These are phyloP conservation scores for Schwanniomyces sp. DNA, from an alignment of 805 yeast genomes.

Conservation along the genomic window DNA sequence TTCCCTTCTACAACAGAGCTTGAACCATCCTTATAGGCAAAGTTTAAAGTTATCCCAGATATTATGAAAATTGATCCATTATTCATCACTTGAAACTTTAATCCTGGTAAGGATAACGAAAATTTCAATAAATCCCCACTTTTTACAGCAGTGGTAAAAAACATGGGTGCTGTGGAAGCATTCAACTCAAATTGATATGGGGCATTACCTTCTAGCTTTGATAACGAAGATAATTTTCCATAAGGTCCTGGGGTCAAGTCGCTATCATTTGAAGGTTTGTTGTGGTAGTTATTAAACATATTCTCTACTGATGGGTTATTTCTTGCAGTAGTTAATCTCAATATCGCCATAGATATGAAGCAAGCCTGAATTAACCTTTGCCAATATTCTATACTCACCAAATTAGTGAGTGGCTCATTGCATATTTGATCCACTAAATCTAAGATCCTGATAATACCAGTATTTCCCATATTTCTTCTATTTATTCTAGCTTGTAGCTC, in stretches of 20 bases:
- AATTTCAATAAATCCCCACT: constrained; percentile 38
- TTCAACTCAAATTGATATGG: constrained; percentile 59
- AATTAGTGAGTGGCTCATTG: constrained; percentile 28
- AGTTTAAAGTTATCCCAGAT: constrained; percentile 25
- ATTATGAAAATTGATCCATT: constrained; percentile 38
- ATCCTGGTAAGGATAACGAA: constrained; percentile 32
- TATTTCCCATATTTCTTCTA: constrained; percentile 42
- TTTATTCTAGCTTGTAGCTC: constrained; percentile 34
- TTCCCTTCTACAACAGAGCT: constrained; percentile 62
- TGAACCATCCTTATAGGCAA: constrained; percentile 67
- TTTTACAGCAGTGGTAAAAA: constrained; percentile 51
- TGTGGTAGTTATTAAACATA: not conserved
- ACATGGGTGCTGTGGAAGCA: constrained; percentile 62
- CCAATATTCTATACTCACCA: constrained; percentile 37
- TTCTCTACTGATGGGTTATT: constrained; percentile 4
- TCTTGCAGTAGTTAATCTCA: constrained; percentile 26
- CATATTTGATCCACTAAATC: constrained; percentile 40
- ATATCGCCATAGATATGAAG: constrained; percentile 28
- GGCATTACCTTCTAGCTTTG: not conserved
- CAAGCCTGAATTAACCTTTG: constrained; percentile 30
- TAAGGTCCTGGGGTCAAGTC: not conserved
- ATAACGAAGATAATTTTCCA: not conserved
- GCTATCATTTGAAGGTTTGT: not conserved
- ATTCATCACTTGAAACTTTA: constrained; percentile 39
- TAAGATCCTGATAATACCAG: constrained; percentile 38